Percentiles rank a stretch among this genome's conserved stretches.
Evolutionary conservation across 1,284 basidiomycete genomes (phyloP).

Genomic region (Erythrobasidium hasegawianum): DNA sequence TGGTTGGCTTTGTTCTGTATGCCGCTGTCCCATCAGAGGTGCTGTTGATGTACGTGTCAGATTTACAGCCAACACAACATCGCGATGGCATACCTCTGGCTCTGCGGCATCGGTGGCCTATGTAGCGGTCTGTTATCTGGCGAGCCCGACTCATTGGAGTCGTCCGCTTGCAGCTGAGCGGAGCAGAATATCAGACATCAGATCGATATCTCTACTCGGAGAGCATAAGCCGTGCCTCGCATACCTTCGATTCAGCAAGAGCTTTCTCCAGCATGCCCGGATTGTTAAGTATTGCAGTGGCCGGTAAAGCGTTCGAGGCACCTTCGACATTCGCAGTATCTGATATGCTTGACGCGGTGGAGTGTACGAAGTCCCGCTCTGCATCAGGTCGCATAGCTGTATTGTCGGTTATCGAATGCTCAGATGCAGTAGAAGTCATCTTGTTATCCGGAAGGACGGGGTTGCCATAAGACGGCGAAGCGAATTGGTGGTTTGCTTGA

Average conservation of each 20-base stretch:
- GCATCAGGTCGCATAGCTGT: not conserved
- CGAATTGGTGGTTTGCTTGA: not conserved
- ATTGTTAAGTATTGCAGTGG: not conserved
- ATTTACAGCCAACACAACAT: no score
- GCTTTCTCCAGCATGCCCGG: no score
- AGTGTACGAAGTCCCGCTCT: not conserved
- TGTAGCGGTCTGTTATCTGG: no score
- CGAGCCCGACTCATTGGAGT: no score
- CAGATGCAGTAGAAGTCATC: not conserved
- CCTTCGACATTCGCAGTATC: not conserved
- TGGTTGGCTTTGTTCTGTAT: not conserved
- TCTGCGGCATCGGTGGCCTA: no score
- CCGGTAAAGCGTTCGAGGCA: not conserved
- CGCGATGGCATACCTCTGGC: no score
- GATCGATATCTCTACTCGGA: no score
- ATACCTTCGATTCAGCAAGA: no score
- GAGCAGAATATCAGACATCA: no score
- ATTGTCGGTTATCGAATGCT: not conserved
- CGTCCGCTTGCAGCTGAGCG: no score
- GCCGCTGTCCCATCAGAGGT: not conserved
- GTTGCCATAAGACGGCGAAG: constrained; percentile 1
- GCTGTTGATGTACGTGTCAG: not conserved
- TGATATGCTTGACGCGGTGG: no score
- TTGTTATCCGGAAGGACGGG: not conserved
- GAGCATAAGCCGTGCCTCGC: no score